A percentile compares a stretch with the other conserved stretches of the same genome.
Conservation (phyloP, 2,329 filamentous ascomycete species). For the Sporothrix euskadiensis region DNA sequence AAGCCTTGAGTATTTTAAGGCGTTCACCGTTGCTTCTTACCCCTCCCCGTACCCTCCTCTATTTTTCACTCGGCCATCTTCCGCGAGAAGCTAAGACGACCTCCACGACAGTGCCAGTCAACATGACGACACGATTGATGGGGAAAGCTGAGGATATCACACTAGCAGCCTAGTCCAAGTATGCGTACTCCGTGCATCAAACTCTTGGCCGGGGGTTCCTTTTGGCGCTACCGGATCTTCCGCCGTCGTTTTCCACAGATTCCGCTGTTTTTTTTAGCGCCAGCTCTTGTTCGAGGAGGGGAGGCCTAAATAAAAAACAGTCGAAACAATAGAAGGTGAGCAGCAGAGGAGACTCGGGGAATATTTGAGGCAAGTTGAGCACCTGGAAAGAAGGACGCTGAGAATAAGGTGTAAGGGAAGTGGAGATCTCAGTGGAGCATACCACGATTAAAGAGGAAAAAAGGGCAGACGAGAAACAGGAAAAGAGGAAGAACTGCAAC, state of each 20-base stretch:
- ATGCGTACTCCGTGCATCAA: no score
- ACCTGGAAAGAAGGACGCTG: background rate
- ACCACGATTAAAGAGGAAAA: background rate
- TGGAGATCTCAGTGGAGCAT: background rate
- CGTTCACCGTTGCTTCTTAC: background rate
- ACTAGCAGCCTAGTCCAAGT: background rate
- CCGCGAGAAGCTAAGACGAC: background rate
- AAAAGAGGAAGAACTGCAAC: background rate
- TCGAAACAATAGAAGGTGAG: background rate
- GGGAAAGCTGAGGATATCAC: background rate
- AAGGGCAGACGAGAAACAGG: background rate
- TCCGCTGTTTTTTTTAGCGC: background rate
- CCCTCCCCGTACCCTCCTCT: background rate
- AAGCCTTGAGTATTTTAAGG: background rate
- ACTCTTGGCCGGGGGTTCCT: background rate
- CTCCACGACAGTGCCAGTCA: background rate
- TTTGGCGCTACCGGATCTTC: slow-evolving; percentile 1
- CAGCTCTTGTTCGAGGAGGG: background rate
- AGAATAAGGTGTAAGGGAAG: background rate
- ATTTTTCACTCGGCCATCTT: background rate
- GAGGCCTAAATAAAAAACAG: background rate
- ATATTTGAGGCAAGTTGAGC: background rate
- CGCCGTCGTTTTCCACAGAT: background rate
- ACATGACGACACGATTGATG: background rate
- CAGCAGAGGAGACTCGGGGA: background rate